Conservation (phyloP, 345 rosid genomes). For the Turritis glabra region DNA sequence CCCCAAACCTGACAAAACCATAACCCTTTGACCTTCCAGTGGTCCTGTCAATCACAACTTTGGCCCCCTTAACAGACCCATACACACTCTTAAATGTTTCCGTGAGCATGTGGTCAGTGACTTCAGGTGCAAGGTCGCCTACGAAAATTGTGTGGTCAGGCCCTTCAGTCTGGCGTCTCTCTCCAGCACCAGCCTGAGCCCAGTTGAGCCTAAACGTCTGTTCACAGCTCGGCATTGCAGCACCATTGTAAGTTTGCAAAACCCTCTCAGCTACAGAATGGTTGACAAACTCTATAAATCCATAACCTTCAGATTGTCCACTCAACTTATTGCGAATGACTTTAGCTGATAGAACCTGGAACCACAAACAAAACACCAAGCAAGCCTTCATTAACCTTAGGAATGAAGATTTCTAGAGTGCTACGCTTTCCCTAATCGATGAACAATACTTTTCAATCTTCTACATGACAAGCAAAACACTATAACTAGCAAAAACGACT, state of each 20-base stretch:
- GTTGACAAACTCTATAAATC: constrained; percentile 73
- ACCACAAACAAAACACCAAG: background rate
- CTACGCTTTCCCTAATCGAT: background rate
- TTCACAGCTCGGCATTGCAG: constrained; percentile 68
- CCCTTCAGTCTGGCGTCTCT: constrained; percentile 79
- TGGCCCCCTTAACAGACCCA: constrained; percentile 82
- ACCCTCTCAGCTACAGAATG: constrained; percentile 80
- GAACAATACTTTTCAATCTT: background rate
- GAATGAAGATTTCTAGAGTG: background rate
- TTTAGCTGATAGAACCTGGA: constrained; percentile 67
- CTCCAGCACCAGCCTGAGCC: constrained; percentile 91
- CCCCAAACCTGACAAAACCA: constrained; percentile 92
- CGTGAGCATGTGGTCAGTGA: constrained; percentile 64
- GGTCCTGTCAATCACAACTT: constrained; percentile 80
- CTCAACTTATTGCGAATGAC: constrained; percentile 85
- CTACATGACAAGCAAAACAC: background rate
- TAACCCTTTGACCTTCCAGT: constrained; percentile 96
- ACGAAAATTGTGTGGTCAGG: constrained; percentile 80
- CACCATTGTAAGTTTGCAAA: constrained; percentile 74
- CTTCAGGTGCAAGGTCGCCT: constrained; percentile 94
- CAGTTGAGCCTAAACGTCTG: constrained; percentile 86
- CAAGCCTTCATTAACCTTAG: background rate
- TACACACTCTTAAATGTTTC: constrained; percentile 71
- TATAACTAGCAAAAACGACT: background rate
- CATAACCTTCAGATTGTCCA: constrained; percentile 71